Evolutionary conservation across 1,284 basidiomycete species (phyloP).

Genomic region (Entoloma clypeatum): DNA sequence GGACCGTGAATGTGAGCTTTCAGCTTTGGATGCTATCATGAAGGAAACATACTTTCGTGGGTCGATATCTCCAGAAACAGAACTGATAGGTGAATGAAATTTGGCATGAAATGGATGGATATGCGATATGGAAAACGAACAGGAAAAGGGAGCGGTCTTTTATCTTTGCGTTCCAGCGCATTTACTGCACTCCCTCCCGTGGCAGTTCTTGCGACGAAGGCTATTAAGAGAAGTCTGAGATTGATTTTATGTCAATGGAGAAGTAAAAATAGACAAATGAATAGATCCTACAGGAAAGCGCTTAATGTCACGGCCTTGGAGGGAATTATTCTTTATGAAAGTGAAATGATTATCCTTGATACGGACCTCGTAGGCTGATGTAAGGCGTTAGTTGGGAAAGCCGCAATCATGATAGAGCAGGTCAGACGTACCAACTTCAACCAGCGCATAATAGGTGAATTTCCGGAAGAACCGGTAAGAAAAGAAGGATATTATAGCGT

Average conservation of each 20-base stretch:
- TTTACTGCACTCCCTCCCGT: constrained; percentile 55
- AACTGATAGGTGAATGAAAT: constrained; percentile 39
- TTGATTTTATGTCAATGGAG: constrained; percentile 18
- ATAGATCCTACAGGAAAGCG: constrained; percentile 63
- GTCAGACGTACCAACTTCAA: constrained; percentile 55
- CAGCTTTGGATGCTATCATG: constrained; percentile 5
- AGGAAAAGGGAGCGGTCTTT: constrained; percentile 69
- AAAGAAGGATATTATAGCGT: constrained; percentile 85
- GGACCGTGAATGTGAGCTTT: constrained; percentile 6
- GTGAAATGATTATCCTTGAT: constrained; percentile 12
- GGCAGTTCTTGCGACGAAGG: constrained; percentile 75
- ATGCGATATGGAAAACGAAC: constrained; percentile 35
- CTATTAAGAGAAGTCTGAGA: constrained; percentile 78
- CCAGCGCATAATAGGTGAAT: constrained; percentile 80
- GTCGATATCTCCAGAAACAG: constrained; percentile 74
- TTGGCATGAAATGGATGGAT: constrained; percentile 1
- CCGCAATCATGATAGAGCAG: constrained; percentile 2
- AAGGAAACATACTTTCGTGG: constrained; percentile 59
- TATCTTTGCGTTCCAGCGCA: constrained; percentile 78
- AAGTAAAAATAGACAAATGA: constrained; percentile 9
- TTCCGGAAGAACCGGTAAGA: constrained; percentile 81
- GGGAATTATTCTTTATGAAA: too few relatives aligned
- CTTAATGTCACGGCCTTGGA: constrained; percentile 69
- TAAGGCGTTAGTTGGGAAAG: constrained; percentile 4
- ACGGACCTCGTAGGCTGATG: constrained; percentile 45